phyloP scores from a whole-genome alignment of 805 yeast species.

The Metschnikowia matae region DNA sequence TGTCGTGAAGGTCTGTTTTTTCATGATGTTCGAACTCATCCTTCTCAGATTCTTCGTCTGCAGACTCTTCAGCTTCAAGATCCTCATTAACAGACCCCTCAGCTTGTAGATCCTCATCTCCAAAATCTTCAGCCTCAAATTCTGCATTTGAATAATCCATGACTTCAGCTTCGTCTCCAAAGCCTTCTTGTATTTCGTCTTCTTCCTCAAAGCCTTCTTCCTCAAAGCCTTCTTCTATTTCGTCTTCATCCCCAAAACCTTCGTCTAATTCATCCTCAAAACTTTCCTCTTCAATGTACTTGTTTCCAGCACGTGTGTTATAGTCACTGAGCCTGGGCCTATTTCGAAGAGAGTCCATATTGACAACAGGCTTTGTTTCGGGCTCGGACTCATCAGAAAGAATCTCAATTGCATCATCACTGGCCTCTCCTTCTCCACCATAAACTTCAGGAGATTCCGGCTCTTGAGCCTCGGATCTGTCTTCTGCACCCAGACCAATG shows the following conservation, averaged over 20 bases:
- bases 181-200: too few relatives aligned
- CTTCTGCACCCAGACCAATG: background rate
- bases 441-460: background rate
- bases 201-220: background rate
- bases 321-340: background rate
- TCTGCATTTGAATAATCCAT: background rate
- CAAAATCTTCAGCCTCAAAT: background rate
- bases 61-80: constrained; percentile 1
- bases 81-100: background rate
- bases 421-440: background rate
- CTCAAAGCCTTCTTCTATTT: background rate
- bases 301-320: background rate
- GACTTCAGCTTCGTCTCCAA: background rate
- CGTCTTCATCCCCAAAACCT: background rate
- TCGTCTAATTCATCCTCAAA: background rate
- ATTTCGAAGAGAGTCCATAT: background rate
- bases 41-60: background rate
- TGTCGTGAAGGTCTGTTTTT: background rate
- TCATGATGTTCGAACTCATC: background rate
- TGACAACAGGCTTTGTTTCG: background rate
- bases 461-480: background rate
- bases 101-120: background rate
- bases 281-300: background rate
- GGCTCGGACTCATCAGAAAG: constrained; percentile 8
- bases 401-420: constrained; percentile 14